These are phyloP conservation scores for Thamnidium elegans DNA, from an alignment of 192 early-diverging fungal genomes.

Conservation along the genomic window DNA sequence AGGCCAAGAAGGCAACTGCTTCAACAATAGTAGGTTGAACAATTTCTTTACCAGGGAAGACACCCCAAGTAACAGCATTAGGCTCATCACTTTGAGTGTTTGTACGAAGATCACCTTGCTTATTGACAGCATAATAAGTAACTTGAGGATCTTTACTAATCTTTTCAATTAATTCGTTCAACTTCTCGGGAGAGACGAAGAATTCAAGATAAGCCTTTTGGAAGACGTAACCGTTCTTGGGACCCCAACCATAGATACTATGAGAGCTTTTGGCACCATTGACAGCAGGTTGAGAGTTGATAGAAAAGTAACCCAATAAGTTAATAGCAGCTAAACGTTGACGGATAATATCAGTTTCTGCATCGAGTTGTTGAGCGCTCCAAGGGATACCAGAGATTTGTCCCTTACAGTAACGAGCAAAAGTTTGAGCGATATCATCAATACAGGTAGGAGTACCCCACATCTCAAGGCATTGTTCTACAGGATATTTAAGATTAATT, in stretches of 20 bases:
- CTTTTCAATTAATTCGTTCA: slow-evolving; percentile 63
- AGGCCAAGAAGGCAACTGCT: slow-evolving; percentile 80
- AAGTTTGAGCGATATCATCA: slow-evolving; percentile 68
- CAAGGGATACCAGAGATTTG: slow-evolving; percentile 79
- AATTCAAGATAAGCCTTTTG: slow-evolving; percentile 98
- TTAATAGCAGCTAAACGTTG: slow-evolving; percentile 70
- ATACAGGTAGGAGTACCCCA: slow-evolving; percentile 75
- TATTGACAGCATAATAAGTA: slow-evolving; percentile 91
- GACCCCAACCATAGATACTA: slow-evolving; percentile 89
- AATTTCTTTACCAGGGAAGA: slow-evolving; percentile 96
- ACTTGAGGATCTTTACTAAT: slow-evolving; percentile 57
- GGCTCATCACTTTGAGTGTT: slow-evolving; percentile 79
- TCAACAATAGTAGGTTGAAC: slow-evolving; percentile 97
- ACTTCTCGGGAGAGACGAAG: slow-evolving; percentile 72
- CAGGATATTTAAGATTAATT: slow-evolving; percentile 59
- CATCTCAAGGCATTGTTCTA: slow-evolving; percentile 47
- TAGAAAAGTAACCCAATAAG: slow-evolving; percentile 84
- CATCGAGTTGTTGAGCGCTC: slow-evolving; percentile 77
- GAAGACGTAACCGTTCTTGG: slow-evolving; percentile 93
- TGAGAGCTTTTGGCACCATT: slow-evolving; percentile 82
- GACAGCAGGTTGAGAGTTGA: slow-evolving; percentile 94
- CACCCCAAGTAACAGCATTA: slow-evolving; percentile 97
- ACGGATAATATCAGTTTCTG: slow-evolving; percentile 76
- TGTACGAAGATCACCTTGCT: slow-evolving; percentile 80
- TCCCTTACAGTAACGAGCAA: slow-evolving; percentile 77